Evolutionary conservation across 176 grass and related monocot genomes (phyloP), one percentile per base, ranked within the genome.

Genomic region (Saccharum officinarum): DNA sequence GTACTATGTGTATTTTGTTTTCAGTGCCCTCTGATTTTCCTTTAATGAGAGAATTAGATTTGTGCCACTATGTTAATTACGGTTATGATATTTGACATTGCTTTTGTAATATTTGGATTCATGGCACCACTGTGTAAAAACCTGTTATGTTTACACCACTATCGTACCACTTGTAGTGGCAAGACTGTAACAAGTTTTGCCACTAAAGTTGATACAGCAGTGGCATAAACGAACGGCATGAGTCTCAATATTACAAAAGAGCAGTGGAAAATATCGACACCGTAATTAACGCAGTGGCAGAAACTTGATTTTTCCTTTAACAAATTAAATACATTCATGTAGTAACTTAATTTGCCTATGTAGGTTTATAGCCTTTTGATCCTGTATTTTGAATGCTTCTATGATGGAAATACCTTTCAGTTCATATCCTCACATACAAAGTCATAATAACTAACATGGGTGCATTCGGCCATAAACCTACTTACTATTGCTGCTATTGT

Each of bases 1-100:
- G 97, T 98, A 92, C 75, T 75, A 86, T 65, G 30, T 39, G 41
- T 25, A 60, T 74, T 78, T 70, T 75, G 2, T 15, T 47, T 60
- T 12, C 46, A 47, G 41, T 80, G 4, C 40, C 78, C 12, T 44
- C 39, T 40, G 25, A 33, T 40, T 69, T 84, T 77, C 9, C 52
- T 57, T 9, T 57, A 22, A n/a, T 9, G 55, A n/a, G 55, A 59
- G 55, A n/a, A 59, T n/a, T 59, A n/a, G 55, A n/a, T 59, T 59
- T 59, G 55, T n/a, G 20, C 20, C 8, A 59, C 54, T 59, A 59
- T 57, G 6, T n/a, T 59, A 60, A 23, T 60, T 23, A 59, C 8
- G 7, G 20, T 59, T n/a, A 60, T 60, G 55, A 60, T 60, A 60
- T 60, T 60, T 60, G 55, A 60, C 55, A 23, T 23, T 60, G 22